Evolutionary conservation across 805 yeast species (phyloP).

Genomic region (Isabelozyma gotoi): DNA sequence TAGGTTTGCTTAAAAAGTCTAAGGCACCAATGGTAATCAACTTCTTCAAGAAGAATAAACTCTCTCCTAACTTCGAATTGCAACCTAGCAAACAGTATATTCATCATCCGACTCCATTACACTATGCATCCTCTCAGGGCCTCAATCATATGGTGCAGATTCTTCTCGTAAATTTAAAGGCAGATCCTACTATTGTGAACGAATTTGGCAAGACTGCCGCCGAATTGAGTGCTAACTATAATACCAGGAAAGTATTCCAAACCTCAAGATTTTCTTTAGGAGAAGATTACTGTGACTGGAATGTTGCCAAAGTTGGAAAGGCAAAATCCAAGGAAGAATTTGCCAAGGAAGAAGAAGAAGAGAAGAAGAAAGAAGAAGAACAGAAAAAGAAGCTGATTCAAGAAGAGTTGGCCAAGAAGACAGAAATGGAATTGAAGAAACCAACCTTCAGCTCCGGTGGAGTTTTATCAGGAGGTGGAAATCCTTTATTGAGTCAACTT

Average conservation of each 20-base stretch:
- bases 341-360: slow-evolving; percentile 39
- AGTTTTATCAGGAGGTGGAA: slow-evolving; percentile 22
- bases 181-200: slow-evolving; percentile 64
- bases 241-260: slow-evolving; percentile 59
- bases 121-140: slow-evolving; percentile 72
- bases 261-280: slow-evolving; percentile 67
- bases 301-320: slow-evolving; percentile 58
- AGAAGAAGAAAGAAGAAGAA: slow-evolving; percentile 32
- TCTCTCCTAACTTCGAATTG: slow-evolving; percentile 53
- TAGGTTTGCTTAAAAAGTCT: slow-evolving; percentile 63
- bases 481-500: slow-evolving; percentile 23
- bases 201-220: slow-evolving; percentile 61
- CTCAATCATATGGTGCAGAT: slow-evolving; percentile 64
- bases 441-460: slow-evolving; percentile 35
- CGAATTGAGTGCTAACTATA: slow-evolving; percentile 55
- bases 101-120: slow-evolving; percentile 71
- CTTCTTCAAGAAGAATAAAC: slow-evolving; percentile 57
- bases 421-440: slow-evolving; percentile 38
- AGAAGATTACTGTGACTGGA: slow-evolving; percentile 72
- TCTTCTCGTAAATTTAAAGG: slow-evolving; percentile 61
- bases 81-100: slow-evolving; percentile 54
- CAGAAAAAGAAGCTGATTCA: slow-evolving; percentile 44
- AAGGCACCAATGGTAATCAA: slow-evolving; percentile 72
- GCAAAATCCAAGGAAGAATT: slow-evolving; percentile 59
- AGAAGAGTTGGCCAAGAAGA: slow-evolving; percentile 42